A percentile compares a stretch with the other conserved stretches of the same genome.
phyloP scores from a whole-genome alignment of 2,329 filamentous ascomycete genomes.

The Colletotrichum eremochloae region DNA sequence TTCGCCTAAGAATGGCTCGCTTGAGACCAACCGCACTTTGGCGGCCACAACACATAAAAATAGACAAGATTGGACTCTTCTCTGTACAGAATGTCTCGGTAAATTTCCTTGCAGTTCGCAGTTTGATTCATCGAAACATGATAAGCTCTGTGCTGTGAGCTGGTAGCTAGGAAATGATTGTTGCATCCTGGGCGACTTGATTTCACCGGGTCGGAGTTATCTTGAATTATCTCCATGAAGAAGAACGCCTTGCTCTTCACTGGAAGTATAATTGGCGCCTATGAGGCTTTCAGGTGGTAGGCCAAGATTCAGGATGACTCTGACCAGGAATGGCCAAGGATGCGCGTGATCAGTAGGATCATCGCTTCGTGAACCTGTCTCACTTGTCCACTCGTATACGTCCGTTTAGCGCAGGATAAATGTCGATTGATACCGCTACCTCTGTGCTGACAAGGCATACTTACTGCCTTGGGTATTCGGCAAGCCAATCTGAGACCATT shows the following conservation, averaged over 20 bases:
- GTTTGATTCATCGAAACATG: not conserved
- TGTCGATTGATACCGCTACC: not conserved
- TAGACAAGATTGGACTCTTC: not conserved
- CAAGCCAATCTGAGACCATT: not conserved
- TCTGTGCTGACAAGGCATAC: not conserved
- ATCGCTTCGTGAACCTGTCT: not conserved
- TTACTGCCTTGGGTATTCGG: not conserved
- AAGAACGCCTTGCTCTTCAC: too few relatives aligned
- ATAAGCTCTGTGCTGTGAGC: not conserved
- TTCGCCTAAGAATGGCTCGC: not conserved
- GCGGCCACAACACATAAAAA: not conserved
- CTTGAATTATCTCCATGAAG: too few relatives aligned
- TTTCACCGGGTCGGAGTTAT: not conserved
- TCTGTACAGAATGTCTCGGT: not conserved
- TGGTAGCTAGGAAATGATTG: too few relatives aligned
- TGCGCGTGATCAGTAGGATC: not conserved
- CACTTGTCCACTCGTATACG: not conserved
- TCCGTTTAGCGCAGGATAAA: not conserved
- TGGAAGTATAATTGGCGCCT: fast-evolving
- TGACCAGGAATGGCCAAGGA: not conserved
- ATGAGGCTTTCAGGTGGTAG: not conserved
- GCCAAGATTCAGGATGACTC: too few relatives aligned
- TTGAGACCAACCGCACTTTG: not conserved
- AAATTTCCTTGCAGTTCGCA: not conserved
- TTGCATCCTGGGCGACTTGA: not conserved